A percentile compares a stretch with the other conserved stretches of the same genome.
Conservation (phyloP, 352 stramenopile genomes). For the Phytophthora kernoviae region DNA sequence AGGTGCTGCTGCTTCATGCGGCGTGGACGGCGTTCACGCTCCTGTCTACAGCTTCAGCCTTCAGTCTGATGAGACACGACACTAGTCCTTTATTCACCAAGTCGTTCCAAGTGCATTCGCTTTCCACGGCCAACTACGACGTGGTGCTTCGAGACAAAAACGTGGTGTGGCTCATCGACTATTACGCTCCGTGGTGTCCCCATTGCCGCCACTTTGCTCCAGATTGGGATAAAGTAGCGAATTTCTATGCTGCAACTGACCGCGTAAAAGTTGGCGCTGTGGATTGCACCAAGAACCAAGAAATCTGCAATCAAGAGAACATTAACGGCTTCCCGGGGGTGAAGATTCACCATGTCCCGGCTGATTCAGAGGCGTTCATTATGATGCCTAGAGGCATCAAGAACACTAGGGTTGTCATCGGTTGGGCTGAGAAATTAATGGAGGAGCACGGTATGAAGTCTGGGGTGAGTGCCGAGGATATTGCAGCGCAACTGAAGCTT, state of each 20-base stretch:
- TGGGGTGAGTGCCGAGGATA: slow-evolving; percentile 50
- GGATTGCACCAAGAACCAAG: slow-evolving; percentile 69
- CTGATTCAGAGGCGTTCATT: slow-evolving; percentile 23
- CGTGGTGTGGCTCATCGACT: slow-evolving; percentile 82
- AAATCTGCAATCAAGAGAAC: slow-evolving; percentile 64
- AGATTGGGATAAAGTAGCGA: slow-evolving; percentile 69
- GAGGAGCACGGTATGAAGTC: slow-evolving; percentile 56
- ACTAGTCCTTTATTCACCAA: slow-evolving; percentile 66
- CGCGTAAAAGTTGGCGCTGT: slow-evolving; percentile 73
- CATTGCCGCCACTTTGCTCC: slow-evolving; percentile 84
- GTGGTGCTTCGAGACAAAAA: slow-evolving; percentile 52
- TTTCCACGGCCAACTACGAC: slow-evolving; percentile 46
- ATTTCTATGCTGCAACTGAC: slow-evolving; percentile 63
- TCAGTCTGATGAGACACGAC: slow-evolving; percentile 43
- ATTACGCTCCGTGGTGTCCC: slow-evolving; percentile 86
- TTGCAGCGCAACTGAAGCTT: slow-evolving; percentile 51
- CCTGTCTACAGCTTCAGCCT: slow-evolving; percentile 11
- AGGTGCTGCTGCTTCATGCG: slow-evolving; percentile 6
- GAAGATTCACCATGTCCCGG: slow-evolving; percentile 75
- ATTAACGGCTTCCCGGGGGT: slow-evolving; percentile 70
- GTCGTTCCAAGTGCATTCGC: slow-evolving; percentile 62
- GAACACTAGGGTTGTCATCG: slow-evolving; percentile 53
- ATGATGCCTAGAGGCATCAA: slow-evolving; percentile 36
- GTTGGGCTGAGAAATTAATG: slow-evolving; percentile 68
- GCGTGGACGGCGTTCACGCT: slow-evolving; percentile 7